Conservation (phyloP, 345 rosid species). For the Euphorbia pulcherrima region DNA sequence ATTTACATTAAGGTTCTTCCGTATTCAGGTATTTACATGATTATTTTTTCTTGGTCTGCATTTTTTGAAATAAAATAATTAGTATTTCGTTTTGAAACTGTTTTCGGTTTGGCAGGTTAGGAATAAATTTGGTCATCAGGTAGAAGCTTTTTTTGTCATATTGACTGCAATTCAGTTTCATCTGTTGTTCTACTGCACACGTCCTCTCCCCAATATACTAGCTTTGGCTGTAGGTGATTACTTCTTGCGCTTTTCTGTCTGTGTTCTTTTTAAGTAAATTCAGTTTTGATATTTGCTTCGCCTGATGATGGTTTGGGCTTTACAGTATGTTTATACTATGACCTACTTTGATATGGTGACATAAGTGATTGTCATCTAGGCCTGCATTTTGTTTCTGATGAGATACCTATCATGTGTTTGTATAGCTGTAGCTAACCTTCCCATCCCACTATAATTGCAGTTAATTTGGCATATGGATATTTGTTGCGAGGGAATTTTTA, state of each 20-base stretch:
- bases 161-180: slow-evolving; percentile 85
- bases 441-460: slow-evolving; percentile 40
- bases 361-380: neutral
- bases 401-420: neutral
- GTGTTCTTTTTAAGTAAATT: neutral
- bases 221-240: slow-evolving; percentile 80
- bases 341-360: neutral
- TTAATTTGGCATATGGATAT: slow-evolving; percentile 73
- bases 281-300: neutral
- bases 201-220: slow-evolving; percentile 83
- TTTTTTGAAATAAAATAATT: neutral
- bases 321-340: neutral
- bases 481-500: slow-evolving; percentile 66
- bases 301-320: neutral
- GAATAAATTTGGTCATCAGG: slow-evolving; percentile 77
- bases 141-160: slow-evolving; percentile 85
- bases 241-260: slow-evolving; percentile 18
- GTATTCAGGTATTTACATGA: slow-evolving; percentile 61
- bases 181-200: slow-evolving; percentile 87
- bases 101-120: slow-evolving; percentile 52
- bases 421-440: slow-evolving; percentile 19
- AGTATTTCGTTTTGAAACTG: neutral
- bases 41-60: neutral
- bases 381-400: neutral
- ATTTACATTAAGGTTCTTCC: slow-evolving; percentile 70